Evolutionary conservation across 1,139 yeast genomes (phyloP), one percentile per base, ranked within the genome.

Genomic region (Kodamaea suecica): DNA sequence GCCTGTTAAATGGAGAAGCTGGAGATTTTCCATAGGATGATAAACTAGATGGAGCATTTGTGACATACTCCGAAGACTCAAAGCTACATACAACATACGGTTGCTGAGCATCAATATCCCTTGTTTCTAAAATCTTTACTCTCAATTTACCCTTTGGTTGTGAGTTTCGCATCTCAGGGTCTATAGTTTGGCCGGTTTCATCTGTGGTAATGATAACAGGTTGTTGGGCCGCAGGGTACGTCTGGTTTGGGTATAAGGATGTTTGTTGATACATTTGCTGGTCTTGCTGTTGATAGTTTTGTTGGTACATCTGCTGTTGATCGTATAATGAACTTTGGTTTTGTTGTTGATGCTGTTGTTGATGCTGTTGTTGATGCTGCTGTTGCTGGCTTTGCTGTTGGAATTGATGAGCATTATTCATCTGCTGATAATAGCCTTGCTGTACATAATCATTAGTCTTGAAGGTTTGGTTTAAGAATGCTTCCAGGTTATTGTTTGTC

Each of bases 51-150:
- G 94, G 88, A 11, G 92, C 90, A 44, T 80, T 79, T 17, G 95
- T 80, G 41, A 90, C 88, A 47, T 82, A 85, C 62, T 90, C 97
- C 1, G 95, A 83, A 43, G 94, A 83, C 55, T 88, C 96, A 63
- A 85, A 90, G 2, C 95, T 85, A 58, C 95, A 86, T 23, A 90
- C 96, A 16, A 86, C 96, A 57, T 90, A 90, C 3, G 96, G 96
- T 49, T 78, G 82, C 6, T 87, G 73, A 30, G 60, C 61, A 44
- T 73, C 65, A 42, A 88, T 67, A 46, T 78, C 81, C 40, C 72
- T 74, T 3, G 96, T 97, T 56, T 86, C 92, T 27, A 84, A 67
- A 46, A 92, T 87, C 31, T 78, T 77, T 32, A 92, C 88, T 50
- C 79, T 78, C 36, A 92, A 71, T 56, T 84, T 85, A 31, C 97